Evolutionary conservation across 441 rosid genomes (phyloP).

Genomic region (Corymbia citriodora): DNA sequence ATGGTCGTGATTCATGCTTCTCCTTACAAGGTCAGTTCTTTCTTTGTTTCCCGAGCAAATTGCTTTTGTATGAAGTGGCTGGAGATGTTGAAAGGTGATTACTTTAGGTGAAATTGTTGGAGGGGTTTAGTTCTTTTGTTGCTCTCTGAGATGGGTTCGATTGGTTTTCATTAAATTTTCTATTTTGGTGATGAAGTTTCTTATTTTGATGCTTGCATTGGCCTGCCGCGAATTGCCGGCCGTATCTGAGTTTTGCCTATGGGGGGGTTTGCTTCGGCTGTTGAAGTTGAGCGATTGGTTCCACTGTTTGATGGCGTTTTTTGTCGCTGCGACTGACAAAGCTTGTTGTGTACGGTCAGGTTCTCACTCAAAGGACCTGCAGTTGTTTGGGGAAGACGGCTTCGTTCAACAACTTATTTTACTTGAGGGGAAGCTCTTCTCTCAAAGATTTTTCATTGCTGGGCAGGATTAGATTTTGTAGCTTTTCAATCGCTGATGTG

Average conservation of each 20-base stretch:
- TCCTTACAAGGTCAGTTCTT: slow-evolving; percentile 38
- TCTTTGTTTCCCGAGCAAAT: neutral
- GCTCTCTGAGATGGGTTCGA: neutral
- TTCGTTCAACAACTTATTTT: slow-evolving; percentile 26
- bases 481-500: slow-evolving; percentile 32
- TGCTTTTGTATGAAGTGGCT: neutral
- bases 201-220: neutral
- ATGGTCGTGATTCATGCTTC: slow-evolving; percentile 63
- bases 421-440: slow-evolving; percentile 37
- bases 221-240: neutral
- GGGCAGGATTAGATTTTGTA: slow-evolving; percentile 32
- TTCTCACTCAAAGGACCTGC: slow-evolving; percentile 38
- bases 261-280: neutral
- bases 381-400: slow-evolving; percentile 39
- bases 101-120: neutral
- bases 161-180: neutral
- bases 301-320: neutral
- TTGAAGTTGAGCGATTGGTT: neutral
- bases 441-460: slow-evolving; percentile 39
- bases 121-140: neutral
- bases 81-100: neutral
- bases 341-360: slow-evolving; percentile 31
- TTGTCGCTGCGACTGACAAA: neutral
- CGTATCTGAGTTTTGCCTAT: neutral
- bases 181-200: neutral